A percentile compares a stretch with the other conserved stretches of the same genome.
phyloP scores from a whole-genome alignment of 2,329 filamentous ascomycete species.

The Aspergillus udagawae region DNA sequence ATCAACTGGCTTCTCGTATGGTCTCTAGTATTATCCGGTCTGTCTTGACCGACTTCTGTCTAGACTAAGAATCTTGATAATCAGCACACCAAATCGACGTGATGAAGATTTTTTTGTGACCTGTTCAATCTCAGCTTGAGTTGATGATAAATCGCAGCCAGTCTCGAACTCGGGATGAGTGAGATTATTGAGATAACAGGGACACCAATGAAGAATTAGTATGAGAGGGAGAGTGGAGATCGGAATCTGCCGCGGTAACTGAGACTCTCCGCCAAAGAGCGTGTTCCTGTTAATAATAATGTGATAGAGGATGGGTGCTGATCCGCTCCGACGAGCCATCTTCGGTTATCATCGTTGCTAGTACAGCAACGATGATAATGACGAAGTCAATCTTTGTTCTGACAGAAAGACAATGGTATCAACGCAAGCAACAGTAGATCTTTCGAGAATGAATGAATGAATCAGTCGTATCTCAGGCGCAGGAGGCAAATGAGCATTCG shows the following conservation, averaged over 20 bases:
- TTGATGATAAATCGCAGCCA: not conserved
- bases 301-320: not conserved
- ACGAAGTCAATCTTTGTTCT: not conserved
- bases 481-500: not conserved
- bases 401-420: not conserved
- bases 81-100: not conserved
- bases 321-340: slow-evolving; percentile 1
- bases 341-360: not conserved
- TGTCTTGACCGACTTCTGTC: not conserved
- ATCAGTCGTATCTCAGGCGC: not conserved
- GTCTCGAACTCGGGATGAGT: not conserved
- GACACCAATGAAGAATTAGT: slow-evolving; percentile 1
- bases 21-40: not conserved
- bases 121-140: not conserved
- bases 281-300: slow-evolving; percentile 23
- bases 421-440: not conserved
- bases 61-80: not conserved
- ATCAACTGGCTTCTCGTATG: not conserved
- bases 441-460: not conserved
- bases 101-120: not conserved
- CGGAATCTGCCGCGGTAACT: slow-evolving; percentile 6
- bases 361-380: not conserved
- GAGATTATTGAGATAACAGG: not conserved
- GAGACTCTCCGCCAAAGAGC: slow-evolving; percentile 17
- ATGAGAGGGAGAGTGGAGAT: not conserved